Percentiles rank a stretch among this genome's conserved stretches.
Conservation (phyloP, 805 yeast species). For the Candida parachauliodes region DNA sequence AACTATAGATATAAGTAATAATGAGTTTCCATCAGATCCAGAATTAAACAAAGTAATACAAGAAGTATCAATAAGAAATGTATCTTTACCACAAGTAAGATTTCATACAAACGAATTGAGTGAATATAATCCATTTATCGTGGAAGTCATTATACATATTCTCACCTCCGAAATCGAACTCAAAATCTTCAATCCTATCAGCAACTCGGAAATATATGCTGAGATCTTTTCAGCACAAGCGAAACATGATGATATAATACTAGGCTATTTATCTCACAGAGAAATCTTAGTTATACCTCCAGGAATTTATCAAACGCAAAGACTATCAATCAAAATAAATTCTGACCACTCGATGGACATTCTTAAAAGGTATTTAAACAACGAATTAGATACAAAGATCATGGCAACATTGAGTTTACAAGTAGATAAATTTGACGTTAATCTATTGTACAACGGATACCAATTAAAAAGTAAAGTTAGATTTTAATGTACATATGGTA, state of each 20-base stretch:
- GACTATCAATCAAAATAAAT: slow-evolving; percentile 46
- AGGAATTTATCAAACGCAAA: slow-evolving; percentile 47
- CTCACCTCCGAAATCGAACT: slow-evolving; percentile 53
- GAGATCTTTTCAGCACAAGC: slow-evolving; percentile 47
- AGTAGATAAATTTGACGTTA: slow-evolving; percentile 38
- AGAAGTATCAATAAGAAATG: slow-evolving; percentile 17
- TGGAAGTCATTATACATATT: slow-evolving; percentile 51
- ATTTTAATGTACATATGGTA: slow-evolving; percentile 1
- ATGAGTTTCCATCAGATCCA: slow-evolving; percentile 14
- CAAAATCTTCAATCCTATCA: slow-evolving; percentile 51
- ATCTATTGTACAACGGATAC: slow-evolving; percentile 44
- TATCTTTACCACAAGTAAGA: slow-evolving; percentile 22
- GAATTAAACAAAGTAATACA: slow-evolving; percentile 13
- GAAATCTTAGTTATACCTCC: slow-evolving; percentile 46
- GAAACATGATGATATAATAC: slow-evolving; percentile 38
- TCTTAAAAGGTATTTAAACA: slow-evolving; percentile 47
- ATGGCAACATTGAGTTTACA: slow-evolving; percentile 39
- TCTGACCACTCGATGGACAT: slow-evolving; percentile 48
- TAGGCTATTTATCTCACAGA: slow-evolving; percentile 45
- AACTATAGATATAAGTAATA: slow-evolving; percentile 23
- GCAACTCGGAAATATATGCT: slow-evolving; percentile 42
- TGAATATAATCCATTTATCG: slow-evolving; percentile 35
- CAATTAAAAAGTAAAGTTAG: slow-evolving; percentile 41
- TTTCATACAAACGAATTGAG: slow-evolving; percentile 8
- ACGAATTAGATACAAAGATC: slow-evolving; percentile 46